These are phyloP conservation scores for Fraxinus anomala DNA, from an alignment of 257 asterid species.

Conservation along the genomic window DNA sequence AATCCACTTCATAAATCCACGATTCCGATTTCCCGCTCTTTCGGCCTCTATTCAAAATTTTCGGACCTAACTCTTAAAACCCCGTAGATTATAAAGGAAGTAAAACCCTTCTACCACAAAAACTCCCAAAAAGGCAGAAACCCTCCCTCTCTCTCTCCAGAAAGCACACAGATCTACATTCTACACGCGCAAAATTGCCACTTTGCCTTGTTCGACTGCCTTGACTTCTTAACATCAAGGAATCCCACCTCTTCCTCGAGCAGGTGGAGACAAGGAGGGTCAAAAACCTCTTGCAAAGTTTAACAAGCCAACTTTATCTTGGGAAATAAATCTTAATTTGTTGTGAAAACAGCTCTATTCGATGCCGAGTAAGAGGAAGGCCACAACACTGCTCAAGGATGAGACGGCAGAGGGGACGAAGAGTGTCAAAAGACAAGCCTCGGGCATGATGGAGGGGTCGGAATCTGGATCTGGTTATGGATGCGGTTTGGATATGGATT, in stretches of 20 bases:
- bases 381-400: slow-evolving; percentile 5
- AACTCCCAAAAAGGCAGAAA: background rate
- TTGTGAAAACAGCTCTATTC: background rate
- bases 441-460: background rate
- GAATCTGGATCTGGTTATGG: slow-evolving; percentile 1
- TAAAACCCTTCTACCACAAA: background rate
- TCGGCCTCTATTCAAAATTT: slow-evolving; percentile 5
- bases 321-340: background rate
- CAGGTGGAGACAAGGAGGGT: background rate
- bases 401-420: background rate
- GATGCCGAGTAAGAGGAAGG: slow-evolving; percentile 33
- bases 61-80: background rate
- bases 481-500: background rate
- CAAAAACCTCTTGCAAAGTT: background rate
- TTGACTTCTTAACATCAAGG: background rate
- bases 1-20: slow-evolving; percentile 1
- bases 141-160: background rate
- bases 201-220: background rate
- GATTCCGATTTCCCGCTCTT: slow-evolving; percentile 3
- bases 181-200: background rate
- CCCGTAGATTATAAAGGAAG: background rate
- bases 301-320: background rate
- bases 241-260: background rate
- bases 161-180: background rate
- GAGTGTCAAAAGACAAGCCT: background rate